Percentiles rank a stretch among this genome's conserved stretches.
Evolutionary conservation across 2,329 filamentous ascomycete genomes (phyloP).

Genomic region (Verticillium isaacii): DNA sequence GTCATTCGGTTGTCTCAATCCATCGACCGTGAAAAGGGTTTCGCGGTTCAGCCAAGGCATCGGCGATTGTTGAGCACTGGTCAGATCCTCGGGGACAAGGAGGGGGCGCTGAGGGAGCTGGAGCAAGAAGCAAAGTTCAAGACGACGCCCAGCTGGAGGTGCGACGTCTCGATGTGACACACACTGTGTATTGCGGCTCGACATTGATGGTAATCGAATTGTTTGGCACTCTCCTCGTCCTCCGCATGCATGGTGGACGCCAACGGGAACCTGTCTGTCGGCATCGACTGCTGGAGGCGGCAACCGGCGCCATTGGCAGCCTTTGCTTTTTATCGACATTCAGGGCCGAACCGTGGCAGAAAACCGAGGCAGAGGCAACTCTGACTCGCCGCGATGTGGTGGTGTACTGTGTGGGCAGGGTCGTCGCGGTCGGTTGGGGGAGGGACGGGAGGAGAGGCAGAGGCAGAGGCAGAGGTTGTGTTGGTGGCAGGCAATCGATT

Average conservation of each 20-base stretch:
- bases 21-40: background rate
- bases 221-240: background rate
- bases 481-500: background rate
- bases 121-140: background rate
- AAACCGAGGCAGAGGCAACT: background rate
- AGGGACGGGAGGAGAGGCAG: background rate
- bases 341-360: no score
- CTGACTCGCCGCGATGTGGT: background rate
- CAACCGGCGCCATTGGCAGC: no score
- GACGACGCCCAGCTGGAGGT: background rate
- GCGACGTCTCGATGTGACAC: background rate
- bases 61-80: background rate
- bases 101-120: background rate
- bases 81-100: background rate
- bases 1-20: background rate
- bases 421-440: background rate
- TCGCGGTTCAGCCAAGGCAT: background rate
- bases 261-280: no score
- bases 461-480: background rate
- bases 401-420: background rate
- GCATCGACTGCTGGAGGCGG: no score
- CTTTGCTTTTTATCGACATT: no score
- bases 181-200: background rate
- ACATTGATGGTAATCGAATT: background rate
- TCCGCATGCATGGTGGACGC: background rate